phyloP scores from a whole-genome alignment of 2,329 filamentous ascomycete species.

The Ceratocystis smalleyi region DNA sequence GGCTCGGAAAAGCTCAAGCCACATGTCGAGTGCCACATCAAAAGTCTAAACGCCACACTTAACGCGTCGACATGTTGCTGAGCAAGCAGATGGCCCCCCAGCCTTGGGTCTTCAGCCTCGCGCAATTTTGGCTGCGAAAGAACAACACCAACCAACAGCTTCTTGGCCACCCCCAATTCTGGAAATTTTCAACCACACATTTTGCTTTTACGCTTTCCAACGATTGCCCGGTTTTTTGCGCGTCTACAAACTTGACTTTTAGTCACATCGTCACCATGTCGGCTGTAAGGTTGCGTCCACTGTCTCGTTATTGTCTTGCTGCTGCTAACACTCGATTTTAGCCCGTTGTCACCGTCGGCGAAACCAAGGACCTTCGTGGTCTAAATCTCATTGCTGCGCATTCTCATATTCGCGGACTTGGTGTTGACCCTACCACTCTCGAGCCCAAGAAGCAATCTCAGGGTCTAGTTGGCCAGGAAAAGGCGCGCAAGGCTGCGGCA shows the following conservation, averaged over 20 bases:
- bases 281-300: slow-evolving; percentile 31
- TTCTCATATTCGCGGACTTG: slow-evolving; percentile 91
- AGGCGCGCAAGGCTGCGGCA: slow-evolving; percentile 88
- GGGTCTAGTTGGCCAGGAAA: slow-evolving; percentile 88
- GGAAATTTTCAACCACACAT: neutral
- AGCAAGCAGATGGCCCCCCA: neutral
- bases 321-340: slow-evolving; percentile 21
- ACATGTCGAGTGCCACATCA: neutral
- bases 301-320: neutral
- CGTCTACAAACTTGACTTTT: neutral
- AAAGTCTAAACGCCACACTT: slow-evolving; percentile 3
- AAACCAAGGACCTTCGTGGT: slow-evolving; percentile 88
- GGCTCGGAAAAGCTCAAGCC: neutral
- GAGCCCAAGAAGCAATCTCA: slow-evolving; percentile 76
- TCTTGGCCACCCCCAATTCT: slow-evolving; percentile 22
- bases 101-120: slow-evolving; percentile 12
- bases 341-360: slow-evolving; percentile 65
- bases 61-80: slow-evolving; percentile 9
- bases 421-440: slow-evolving; percentile 79
- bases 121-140: neutral
- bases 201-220: neutral
- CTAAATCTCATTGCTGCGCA: slow-evolving; percentile 96
- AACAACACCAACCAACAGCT: neutral
- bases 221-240: neutral
- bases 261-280: slow-evolving; percentile 29